Conservation (phyloP, 345 rosid species). For the Eucalyptus pauciflora region DNA sequence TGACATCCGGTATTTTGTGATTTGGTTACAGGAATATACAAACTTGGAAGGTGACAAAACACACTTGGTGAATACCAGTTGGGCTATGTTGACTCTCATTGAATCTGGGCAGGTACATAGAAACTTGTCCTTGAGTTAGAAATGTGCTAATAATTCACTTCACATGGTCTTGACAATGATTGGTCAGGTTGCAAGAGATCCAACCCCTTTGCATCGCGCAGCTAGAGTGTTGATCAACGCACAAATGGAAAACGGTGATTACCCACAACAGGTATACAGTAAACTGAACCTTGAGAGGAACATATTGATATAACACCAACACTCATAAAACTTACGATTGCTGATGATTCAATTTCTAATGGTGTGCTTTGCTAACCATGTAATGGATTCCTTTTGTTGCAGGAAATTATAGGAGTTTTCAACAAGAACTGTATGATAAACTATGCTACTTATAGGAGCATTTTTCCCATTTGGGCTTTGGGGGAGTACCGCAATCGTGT, state of each 20-base stretch:
- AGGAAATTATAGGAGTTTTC: neutral
- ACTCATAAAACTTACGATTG: too few species aligned
- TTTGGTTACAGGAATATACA: constrained; percentile 17
- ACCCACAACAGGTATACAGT: constrained; percentile 11
- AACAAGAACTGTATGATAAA: neutral
- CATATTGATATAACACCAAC: too few species aligned
- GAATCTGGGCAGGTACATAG: constrained; percentile 48
- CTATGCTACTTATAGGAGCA: neutral
- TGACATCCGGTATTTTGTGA: too few species aligned
- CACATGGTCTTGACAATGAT: neutral
- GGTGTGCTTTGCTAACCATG: too few species aligned
- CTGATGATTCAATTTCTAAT: too few species aligned
- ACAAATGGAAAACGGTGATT: constrained; percentile 61
- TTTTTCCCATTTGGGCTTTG: constrained; percentile 1
- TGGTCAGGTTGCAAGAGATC: constrained; percentile 31
- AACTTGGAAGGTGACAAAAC: constrained; percentile 30
- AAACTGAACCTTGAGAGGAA: too few species aligned
- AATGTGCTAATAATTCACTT: neutral
- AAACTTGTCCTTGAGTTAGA: neutral
- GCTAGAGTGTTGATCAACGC: constrained; percentile 37
- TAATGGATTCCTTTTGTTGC: too few species aligned
- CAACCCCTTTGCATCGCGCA: constrained; percentile 44
- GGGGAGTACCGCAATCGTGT: neutral
- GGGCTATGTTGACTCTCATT: constrained; percentile 66
- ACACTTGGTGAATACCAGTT: constrained; percentile 49